These are phyloP conservation scores for Rhizopogon sp. DNA, from an alignment of 768 basidiomycete species.

Conservation along the genomic window DNA sequence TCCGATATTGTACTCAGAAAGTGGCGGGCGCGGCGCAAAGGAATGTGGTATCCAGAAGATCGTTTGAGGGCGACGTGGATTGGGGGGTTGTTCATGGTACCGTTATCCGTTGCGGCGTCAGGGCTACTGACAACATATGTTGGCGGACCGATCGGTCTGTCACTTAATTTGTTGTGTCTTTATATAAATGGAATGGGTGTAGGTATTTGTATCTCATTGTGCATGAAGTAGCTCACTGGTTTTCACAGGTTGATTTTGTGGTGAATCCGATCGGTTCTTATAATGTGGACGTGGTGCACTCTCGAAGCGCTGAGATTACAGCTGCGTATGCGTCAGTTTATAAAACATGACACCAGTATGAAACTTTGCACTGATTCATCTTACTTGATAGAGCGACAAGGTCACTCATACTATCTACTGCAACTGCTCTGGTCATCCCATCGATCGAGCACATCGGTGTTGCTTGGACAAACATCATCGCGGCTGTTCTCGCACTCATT, in stretches of 20 bases:
- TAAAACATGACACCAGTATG: no score
- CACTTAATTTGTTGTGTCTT: conserved; percentile 42
- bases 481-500: conserved; percentile 41
- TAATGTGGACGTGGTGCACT: conserved; percentile 50
- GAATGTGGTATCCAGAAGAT: conserved; percentile 59
- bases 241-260: conserved; percentile 42
- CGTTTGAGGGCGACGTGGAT: conserved; percentile 44
- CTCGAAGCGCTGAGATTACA: conserved; percentile 52
- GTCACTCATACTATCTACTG: conserved; percentile 35
- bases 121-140: conserved; percentile 46
- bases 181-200: conserved; percentile 62
- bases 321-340: conserved; percentile 29
- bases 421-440: conserved; percentile 46
- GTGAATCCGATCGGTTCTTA: conserved; percentile 50
- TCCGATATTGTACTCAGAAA: conserved; percentile 46
- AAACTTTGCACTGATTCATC: neutral
- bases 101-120: conserved; percentile 39
- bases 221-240: neutral
- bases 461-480: conserved; percentile 39
- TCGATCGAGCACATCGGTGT: conserved; percentile 51
- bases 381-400: conserved; percentile 38
- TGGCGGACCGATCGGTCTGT: conserved; percentile 39
- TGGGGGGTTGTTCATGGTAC: conserved; percentile 41
- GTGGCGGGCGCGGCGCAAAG: conserved; percentile 42
- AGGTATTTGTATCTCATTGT: conserved; percentile 9